Evolutionary conservation across 2,329 filamentous ascomycete species (phyloP).

Genomic region (Arthroderma uncinatum): DNA sequence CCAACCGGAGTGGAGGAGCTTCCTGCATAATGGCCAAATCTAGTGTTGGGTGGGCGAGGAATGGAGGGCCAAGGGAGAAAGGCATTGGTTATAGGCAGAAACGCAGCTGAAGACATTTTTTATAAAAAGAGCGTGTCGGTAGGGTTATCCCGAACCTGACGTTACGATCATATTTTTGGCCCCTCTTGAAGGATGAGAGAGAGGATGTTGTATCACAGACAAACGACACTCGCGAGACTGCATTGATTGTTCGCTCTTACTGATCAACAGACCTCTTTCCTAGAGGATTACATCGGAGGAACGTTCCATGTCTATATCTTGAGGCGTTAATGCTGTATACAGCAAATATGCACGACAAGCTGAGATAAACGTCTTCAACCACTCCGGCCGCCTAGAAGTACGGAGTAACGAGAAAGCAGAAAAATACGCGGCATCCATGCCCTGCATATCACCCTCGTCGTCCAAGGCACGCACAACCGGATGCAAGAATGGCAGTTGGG

Average conservation of each 20-base stretch:
- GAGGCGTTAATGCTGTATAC: not conserved
- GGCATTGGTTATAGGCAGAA: not conserved
- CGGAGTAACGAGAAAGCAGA: not conserved
- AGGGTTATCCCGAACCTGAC: not conserved
- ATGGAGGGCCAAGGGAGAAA: not conserved
- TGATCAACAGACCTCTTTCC: not conserved
- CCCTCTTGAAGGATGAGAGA: not conserved
- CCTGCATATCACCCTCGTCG: slow-evolving; percentile 1
- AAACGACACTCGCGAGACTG: not conserved
- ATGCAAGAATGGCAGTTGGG: not conserved
- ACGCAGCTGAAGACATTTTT: not conserved
- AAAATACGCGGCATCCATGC: slow-evolving; percentile 1
- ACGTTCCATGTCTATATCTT: not conserved
- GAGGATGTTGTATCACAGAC: not conserved
- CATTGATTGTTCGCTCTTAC: not conserved
- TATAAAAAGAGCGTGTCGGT: not conserved
- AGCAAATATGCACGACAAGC: not conserved
- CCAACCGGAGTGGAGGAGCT: not conserved
- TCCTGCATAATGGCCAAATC: not conserved
- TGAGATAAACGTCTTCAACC: not conserved
- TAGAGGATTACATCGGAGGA: not conserved
- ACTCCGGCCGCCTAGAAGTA: not conserved
- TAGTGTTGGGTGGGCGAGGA: not conserved
- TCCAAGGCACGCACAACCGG: not conserved
- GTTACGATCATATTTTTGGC: not conserved